Conservation (phyloP, 768 basidiomycete genomes). For the Collybia nuda region DNA sequence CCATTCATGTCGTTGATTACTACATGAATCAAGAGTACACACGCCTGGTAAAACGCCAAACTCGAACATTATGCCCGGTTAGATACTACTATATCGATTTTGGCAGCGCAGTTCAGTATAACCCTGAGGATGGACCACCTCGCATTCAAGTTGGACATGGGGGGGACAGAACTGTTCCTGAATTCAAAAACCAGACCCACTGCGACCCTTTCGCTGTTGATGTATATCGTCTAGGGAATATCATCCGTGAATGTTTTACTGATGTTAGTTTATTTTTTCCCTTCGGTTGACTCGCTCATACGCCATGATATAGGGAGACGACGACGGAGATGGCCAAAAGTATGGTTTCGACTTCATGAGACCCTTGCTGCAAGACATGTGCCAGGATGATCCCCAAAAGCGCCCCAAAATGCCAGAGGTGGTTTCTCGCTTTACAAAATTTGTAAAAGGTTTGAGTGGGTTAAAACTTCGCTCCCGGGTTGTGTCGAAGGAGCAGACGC, state of each 20-base stretch:
- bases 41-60: constrained; percentile 4
- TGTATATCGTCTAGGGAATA: constrained; percentile 30
- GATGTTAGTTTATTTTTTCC: constrained; percentile 11
- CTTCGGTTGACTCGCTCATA: not conserved
- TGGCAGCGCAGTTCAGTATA: constrained; percentile 16
- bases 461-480: constrained; percentile 5
- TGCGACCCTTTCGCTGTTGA: constrained; percentile 29
- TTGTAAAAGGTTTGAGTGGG: constrained; percentile 3
- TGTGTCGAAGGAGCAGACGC: not conserved
- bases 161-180: constrained; percentile 31
- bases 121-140: constrained; percentile 7
- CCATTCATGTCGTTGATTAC: not conserved
- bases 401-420: constrained; percentile 38
- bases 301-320: constrained; percentile 1
- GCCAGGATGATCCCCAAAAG: constrained; percentile 29
- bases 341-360: constrained; percentile 28
- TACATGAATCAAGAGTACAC: constrained; percentile 9
- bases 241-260: constrained; percentile 22
- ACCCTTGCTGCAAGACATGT: constrained; percentile 34
- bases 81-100: constrained; percentile 24
- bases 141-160: not conserved
- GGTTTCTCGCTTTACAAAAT: constrained; percentile 24
- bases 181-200: constrained; percentile 19
- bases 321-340: not conserved
- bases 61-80: constrained; percentile 15